Evolutionary conservation across 2,329 filamentous ascomycete genomes (phyloP), one percentile per base, ranked within the genome.

Genomic region (Phyllosticta citriasiana): DNA sequence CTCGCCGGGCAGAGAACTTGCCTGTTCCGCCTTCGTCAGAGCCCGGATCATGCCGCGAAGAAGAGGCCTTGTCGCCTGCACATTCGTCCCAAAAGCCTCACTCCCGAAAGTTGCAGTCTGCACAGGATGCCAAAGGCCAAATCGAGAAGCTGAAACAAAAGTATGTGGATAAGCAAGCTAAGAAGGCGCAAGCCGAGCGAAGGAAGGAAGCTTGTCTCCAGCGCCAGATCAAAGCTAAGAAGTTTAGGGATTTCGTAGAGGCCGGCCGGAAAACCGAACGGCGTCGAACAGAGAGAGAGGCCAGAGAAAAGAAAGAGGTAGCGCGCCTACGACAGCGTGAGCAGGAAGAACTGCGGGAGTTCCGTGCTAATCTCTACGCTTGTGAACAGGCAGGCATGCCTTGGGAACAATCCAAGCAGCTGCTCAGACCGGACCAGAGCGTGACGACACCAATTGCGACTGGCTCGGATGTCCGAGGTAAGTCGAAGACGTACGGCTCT

Each of bases 151-250:
- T 19, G 27, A 55, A 14, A 14, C 16, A 40, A 27, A 53, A 57
- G 19, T 35, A 54, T 7, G 19, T n/a, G 33, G 14, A 27, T 19
- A 53, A 57, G 51, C 12, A 30, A 54, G 53, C 27, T 9, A 50
- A 62, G 24, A 62, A 58, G 47, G 40, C 27, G 14, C 24, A 27
- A 19, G 60, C 25, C 12, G 10, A 62, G 40, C 52, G 53, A 25
- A 53, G 47, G 26, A 27, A 27, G 30, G 33, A 56, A 19, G 59
- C 59, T 14, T 57, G 22, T 19, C 52, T 57, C 30, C 6, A 26
- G 14, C 55, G 59, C 2, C 59, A 61, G 55, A 57, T 61, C 24
- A 52, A 57, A 33, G 59, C 59, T 40, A 61, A 61, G 24, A 25
- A 61, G 8, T 61, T 22, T 35, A 56, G 40, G 33, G 55, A 60